These are phyloP conservation scores for Ascochyta clinopodiicola DNA, from an alignment of 2,329 filamentous ascomycete species.

Conservation along the genomic window DNA sequence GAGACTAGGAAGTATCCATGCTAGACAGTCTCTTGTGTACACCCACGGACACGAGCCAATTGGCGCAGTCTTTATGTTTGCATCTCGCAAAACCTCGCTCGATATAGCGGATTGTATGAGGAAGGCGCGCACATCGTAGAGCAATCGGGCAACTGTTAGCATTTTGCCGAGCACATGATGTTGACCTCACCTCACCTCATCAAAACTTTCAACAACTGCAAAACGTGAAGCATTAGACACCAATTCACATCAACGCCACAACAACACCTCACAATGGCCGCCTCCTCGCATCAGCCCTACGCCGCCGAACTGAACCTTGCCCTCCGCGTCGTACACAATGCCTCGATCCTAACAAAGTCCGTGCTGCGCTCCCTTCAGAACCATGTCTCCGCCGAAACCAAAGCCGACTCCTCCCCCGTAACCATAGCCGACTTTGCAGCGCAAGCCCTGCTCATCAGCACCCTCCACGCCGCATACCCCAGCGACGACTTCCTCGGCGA, in stretches of 20 bases:
- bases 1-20: background rate
- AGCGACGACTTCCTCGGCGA: slow-evolving; percentile 67
- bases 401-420: slow-evolving; percentile 66
- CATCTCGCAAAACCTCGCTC: background rate
- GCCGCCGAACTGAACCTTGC: slow-evolving; percentile 41
- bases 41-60: background rate
- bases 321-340: slow-evolving; percentile 58
- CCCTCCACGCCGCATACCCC: slow-evolving; percentile 62
- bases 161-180: slow-evolving; percentile 18
- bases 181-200: slow-evolving; percentile 11
- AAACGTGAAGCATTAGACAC: slow-evolving; percentile 7
- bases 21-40: background rate
- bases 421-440: slow-evolving; percentile 70
- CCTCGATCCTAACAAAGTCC: slow-evolving; percentile 64
- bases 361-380: slow-evolving; percentile 59
- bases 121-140: background rate
- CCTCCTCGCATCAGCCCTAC: slow-evolving; percentile 23
- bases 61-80: background rate
- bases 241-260: slow-evolving; percentile 6
- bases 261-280: background rate
- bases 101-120: background rate
- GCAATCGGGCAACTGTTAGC: slow-evolving; percentile 5
- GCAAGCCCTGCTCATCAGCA: slow-evolving; percentile 66
- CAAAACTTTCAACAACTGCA: slow-evolving; percentile 1
- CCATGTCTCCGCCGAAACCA: slow-evolving; percentile 57